Evolutionary conservation across 1,139 yeast genomes (phyloP).

Genomic region (Kurtzmaniella quercitrusa): DNA sequence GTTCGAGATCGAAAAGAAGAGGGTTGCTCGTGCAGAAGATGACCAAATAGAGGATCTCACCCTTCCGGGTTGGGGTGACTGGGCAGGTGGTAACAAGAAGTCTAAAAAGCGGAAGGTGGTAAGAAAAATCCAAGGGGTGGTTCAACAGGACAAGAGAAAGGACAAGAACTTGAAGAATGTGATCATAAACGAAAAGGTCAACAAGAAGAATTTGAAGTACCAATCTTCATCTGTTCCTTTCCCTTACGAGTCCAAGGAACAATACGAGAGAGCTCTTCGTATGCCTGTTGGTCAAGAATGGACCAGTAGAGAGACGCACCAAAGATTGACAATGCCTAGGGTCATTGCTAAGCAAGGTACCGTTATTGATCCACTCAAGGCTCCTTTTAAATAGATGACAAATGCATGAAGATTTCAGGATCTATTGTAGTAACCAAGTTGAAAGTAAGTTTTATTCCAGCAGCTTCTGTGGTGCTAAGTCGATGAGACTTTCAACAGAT

Average conservation of each 20-base stretch:
- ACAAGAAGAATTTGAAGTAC: conserved; percentile 80
- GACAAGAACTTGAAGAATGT: conserved; percentile 77
- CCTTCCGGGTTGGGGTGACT: conserved; percentile 93
- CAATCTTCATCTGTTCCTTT: conserved; percentile 86
- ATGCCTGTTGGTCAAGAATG: conserved; percentile 99
- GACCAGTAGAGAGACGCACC: conserved; percentile 86
- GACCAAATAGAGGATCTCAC: conserved; percentile 83
- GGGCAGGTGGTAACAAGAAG: conserved; percentile 57
- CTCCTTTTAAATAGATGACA: conserved; percentile 47
- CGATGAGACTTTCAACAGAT: too few species aligned
- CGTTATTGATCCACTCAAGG: conserved; percentile 85
- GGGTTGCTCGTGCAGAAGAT: conserved; percentile 71
- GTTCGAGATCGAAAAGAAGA: conserved; percentile 69
- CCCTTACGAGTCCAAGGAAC: conserved; percentile 90
- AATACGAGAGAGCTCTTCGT: conserved; percentile 87
- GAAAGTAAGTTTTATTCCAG: too few species aligned
- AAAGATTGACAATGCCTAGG: conserved; percentile 83
- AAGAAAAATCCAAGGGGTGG: conserved; percentile 70
- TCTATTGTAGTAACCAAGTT: too few species aligned
- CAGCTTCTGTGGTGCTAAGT: too few species aligned
- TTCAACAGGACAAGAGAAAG: conserved; percentile 62
- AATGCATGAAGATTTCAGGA: background rate
- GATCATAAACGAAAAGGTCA: conserved; percentile 82
- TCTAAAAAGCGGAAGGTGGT: conserved; percentile 61
- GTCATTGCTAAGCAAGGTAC: conserved; percentile 83